Evolutionary conservation across 345 rosid species (phyloP).

Genomic region (Melastoma malabathricum): DNA sequence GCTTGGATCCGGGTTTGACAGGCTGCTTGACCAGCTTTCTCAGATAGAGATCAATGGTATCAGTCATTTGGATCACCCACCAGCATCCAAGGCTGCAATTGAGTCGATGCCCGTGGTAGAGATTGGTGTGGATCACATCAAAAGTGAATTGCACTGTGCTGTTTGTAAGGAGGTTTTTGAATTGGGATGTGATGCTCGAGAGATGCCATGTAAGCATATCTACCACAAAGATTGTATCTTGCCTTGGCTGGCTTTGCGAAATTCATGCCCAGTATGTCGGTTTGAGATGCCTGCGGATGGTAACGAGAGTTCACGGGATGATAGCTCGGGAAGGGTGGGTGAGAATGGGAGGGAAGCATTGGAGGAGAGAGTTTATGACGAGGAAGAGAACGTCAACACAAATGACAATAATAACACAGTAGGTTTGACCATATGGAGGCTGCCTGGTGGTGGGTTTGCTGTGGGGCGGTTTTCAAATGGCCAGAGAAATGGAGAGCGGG

Average conservation of each 20-base stretch:
- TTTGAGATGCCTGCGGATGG: constrained; percentile 29
- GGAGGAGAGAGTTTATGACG: background rate
- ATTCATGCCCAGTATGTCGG: constrained; percentile 53
- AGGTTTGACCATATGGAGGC: constrained; percentile 50
- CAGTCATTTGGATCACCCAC: constrained; percentile 33
- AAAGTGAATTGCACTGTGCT: constrained; percentile 33
- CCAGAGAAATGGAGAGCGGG: constrained; percentile 31
- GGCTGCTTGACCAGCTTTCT: constrained; percentile 49
- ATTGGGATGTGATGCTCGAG: constrained; percentile 34
- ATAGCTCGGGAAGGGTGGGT: background rate
- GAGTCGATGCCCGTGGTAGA: constrained; percentile 43
- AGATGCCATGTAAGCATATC: constrained; percentile 57
- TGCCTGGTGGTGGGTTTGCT: constrained; percentile 50
- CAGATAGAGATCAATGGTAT: constrained; percentile 38
- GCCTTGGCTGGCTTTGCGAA: constrained; percentile 40
- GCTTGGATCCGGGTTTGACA: constrained; percentile 66
- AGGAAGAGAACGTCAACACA: background rate
- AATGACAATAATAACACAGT: constrained; percentile 17
- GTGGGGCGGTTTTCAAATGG: constrained; percentile 49
- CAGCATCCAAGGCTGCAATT: constrained; percentile 48
- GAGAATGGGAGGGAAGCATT: constrained; percentile 7
- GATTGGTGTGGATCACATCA: constrained; percentile 24
- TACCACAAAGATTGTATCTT: constrained; percentile 46
- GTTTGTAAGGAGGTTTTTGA: constrained; percentile 46
- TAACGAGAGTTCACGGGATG: background rate